These are phyloP conservation scores for Quercus alba DNA, from an alignment of 306 rosid species.

Conservation along the genomic window DNA sequence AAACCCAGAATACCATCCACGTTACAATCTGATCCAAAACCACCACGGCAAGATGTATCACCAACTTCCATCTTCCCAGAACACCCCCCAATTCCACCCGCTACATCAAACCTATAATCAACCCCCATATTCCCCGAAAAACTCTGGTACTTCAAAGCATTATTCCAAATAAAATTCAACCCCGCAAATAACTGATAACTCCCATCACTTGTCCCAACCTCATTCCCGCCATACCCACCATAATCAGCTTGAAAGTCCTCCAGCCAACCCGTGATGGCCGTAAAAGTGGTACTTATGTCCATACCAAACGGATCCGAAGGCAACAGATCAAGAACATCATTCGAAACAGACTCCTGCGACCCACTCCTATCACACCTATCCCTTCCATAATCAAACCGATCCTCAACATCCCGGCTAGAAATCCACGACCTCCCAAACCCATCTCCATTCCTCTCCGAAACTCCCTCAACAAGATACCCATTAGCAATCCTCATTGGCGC, in stretches of 20 bases:
- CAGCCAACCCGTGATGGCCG: constrained; percentile 83
- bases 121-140: constrained; percentile 34
- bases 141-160: constrained; percentile 54
- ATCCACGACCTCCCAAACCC: constrained; percentile 53
- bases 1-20: constrained; percentile 16
- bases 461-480: constrained; percentile 56
- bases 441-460: constrained; percentile 51
- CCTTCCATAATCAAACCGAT: constrained; percentile 59
- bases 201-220: constrained; percentile 33
- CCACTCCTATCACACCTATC: constrained; percentile 54
- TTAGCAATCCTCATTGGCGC: constrained; percentile 58
- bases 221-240: constrained; percentile 44
- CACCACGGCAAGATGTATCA: constrained; percentile 27
- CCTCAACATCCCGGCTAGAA: constrained; percentile 44
- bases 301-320: constrained; percentile 95
- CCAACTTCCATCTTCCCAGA: constrained; percentile 29
- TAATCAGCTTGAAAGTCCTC: constrained; percentile 72
- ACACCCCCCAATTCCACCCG: constrained; percentile 29
- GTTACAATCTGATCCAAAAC: constrained; percentile 33
- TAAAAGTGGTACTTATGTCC: constrained; percentile 61
- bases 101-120: constrained; percentile 23
- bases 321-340: constrained; percentile 78
- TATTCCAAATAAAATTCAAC: constrained; percentile 61
- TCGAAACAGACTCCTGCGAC: constrained; percentile 59
- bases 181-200: constrained; percentile 56